A percentile compares a stretch with the other conserved stretches of the same genome.
phyloP scores from a whole-genome alignment of 75 land plant genomes.

The Picea sitchensis region DNA sequence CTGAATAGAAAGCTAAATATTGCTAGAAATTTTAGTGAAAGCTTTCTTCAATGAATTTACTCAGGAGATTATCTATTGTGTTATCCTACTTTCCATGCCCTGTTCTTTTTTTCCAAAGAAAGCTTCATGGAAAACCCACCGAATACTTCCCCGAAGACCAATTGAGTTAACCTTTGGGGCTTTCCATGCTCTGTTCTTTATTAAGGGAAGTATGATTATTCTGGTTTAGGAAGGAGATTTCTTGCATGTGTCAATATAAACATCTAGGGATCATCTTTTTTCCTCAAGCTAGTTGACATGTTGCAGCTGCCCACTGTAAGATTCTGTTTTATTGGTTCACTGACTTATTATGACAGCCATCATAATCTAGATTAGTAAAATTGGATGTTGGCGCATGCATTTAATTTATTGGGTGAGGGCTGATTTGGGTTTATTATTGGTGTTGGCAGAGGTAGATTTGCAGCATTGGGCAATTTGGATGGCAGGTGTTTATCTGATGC shows the following conservation, averaged over 20 bases:
- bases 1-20: background rate
- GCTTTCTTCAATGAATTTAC: background rate
- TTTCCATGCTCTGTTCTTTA: too few species aligned
- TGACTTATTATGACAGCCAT: background rate
- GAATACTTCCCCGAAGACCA: too few species aligned
- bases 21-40: background rate
- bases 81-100: background rate
- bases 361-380: background rate
- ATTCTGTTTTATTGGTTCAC: background rate
- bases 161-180: too few species aligned
- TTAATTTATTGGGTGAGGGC: background rate
- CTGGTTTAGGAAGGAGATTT: background rate
- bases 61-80: background rate
- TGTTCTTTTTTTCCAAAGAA: background rate
- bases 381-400: background rate
- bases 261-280: background rate
- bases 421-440: background rate
- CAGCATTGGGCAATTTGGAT: conserved; percentile 88
- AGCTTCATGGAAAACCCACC: too few species aligned
- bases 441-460: conserved; percentile 69
- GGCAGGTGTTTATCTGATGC: conserved; percentile 86
- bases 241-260: background rate
- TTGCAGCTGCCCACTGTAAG: background rate
- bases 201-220: background rate
- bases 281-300: background rate